phyloP scores from a whole-genome alignment of 164 flowering plant genomes.

The Vitis rotundifolia region DNA sequence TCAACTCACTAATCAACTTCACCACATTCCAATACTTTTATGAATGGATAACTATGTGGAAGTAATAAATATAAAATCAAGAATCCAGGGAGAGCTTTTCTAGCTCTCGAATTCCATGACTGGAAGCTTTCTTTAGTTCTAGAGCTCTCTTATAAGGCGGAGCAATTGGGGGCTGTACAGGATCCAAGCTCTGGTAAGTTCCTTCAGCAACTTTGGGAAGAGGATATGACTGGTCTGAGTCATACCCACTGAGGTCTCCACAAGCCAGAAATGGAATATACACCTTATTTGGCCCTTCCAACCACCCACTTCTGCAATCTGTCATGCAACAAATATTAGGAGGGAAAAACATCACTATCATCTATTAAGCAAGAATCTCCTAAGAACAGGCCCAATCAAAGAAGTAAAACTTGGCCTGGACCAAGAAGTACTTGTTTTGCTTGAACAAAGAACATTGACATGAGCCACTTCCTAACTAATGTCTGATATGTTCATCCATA shows the following conservation, averaged over 20 bases:
- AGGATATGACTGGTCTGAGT: constrained; percentile 98
- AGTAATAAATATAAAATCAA: constrained; percentile 16
- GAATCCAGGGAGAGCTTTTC: constrained; percentile 62
- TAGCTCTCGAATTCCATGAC: constrained; percentile 58
- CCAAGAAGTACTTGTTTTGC: no score
- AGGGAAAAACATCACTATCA: not conserved
- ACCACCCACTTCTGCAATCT: constrained; percentile 98
- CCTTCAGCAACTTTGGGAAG: constrained; percentile 74
- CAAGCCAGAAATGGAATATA: constrained; percentile 96
- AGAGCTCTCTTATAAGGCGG: constrained; percentile 96
- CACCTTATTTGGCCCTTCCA: constrained; percentile 95
- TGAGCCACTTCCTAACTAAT: no score
- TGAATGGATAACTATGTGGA: no score
- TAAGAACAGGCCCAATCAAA: no score
- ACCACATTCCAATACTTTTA: no score
- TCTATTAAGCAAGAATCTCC: no score
- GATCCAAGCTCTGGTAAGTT: constrained; percentile 81
- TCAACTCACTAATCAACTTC: no score
- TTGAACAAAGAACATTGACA: no score
- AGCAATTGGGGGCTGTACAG: constrained; percentile 96
- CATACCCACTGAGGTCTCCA: constrained; percentile 89
- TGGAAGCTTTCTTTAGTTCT: constrained; percentile 85
- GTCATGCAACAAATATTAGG: constrained; percentile 14
- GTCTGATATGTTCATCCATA: no score
- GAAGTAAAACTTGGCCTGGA: no score